These are phyloP conservation scores for Trichomonas vaginalis DNA, from an alignment of 208 protist species.

Conservation along the genomic window DNA sequence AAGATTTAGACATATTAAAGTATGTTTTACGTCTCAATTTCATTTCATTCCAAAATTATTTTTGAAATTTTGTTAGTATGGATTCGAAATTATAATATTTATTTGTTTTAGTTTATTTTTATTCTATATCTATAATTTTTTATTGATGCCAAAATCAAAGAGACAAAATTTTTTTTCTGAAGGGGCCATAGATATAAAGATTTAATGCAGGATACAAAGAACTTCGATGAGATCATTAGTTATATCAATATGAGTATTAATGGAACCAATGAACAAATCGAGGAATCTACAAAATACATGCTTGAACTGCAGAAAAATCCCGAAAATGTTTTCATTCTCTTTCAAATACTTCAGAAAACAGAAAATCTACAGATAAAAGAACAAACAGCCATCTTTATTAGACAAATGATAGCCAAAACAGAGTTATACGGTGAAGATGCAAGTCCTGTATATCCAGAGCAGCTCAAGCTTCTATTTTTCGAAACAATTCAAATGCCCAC, in stretches of 20 bases:
- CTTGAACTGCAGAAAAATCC: neutral
- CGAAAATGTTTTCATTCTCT: neutral
- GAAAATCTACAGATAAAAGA: neutral
- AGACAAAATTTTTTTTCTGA: neutral
- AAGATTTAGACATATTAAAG: no score
- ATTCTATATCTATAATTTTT: no score
- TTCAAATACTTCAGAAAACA: neutral
- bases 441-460: neutral
- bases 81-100: no score
- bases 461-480: neutral
- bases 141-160: no score
- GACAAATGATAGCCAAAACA: neutral
- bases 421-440: neutral
- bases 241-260: neutral
- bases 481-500: neutral
- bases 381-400: neutral
- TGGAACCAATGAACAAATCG: neutral
- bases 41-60: no score
- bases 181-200: neutral
- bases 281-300: neutral
- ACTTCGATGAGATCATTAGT: neutral
- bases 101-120: no score
- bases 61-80: no score
- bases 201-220: neutral
- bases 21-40: no score